Evolutionary conservation across 306 rosid genomes (phyloP).

Genomic region (Cucumis sativus): DNA sequence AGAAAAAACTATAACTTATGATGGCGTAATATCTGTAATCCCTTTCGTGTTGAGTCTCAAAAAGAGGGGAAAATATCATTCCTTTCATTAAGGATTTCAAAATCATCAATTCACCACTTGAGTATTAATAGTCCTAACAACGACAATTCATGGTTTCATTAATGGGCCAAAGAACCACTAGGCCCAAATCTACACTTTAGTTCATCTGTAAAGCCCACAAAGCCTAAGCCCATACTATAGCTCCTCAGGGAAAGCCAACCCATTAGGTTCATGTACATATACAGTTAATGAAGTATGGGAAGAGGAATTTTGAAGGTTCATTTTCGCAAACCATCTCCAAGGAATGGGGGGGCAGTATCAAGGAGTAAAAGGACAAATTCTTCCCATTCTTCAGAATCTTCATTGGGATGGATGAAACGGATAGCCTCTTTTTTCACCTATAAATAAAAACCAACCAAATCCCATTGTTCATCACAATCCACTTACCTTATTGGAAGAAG

Average conservation of each 20-base stretch:
- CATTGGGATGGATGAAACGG: slow-evolving; percentile 17
- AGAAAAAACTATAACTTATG: too few species aligned
- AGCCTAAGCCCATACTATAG: neutral
- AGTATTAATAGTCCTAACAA: too few species aligned
- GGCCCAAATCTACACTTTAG: too few species aligned
- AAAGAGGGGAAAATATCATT: too few species aligned
- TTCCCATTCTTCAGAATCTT: neutral
- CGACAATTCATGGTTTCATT: too few species aligned
- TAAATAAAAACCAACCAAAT: neutral
- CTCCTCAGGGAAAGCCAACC: neutral
- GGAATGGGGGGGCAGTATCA: neutral
- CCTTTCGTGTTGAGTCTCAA: too few species aligned
- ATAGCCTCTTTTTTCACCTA: slow-evolving; percentile 2
- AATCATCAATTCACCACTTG: too few species aligned
- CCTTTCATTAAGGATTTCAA: too few species aligned
- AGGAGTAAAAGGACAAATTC: slow-evolving; percentile 2
- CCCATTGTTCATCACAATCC: neutral
- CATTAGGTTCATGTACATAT: neutral
- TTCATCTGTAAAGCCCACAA: neutral
- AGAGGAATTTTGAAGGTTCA: neutral
- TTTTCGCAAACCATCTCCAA: neutral
- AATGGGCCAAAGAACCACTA: too few species aligned
- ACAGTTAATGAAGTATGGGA: neutral
- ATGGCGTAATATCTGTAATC: too few species aligned
- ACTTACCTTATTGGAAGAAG: neutral